Evolutionary conservation across 495 filamentous ascomycete species (phyloP), one percentile per base, ranked within the genome.

Genomic region (Bacidia gigantensis): DNA sequence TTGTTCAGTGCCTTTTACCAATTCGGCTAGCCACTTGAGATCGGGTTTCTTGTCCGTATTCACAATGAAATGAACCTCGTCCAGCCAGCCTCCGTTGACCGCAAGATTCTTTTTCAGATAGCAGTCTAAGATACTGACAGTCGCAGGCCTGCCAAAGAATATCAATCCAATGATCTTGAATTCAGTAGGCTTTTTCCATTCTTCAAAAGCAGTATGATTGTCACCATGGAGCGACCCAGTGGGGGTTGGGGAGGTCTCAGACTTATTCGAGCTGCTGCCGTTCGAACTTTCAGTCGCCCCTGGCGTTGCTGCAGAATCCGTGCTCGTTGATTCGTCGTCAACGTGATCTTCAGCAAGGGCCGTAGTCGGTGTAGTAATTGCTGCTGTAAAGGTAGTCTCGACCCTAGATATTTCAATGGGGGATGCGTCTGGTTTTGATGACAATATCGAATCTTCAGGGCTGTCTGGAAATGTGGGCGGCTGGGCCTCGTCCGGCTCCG

Each of bases 71-170:
- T 66, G 62, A 26, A 76, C 66, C 43, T 74, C 68, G 51, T 75
- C 70, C 11, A 76, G 61, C 52, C 65, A 68, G 21, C 72, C 72
- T 18, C 72, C 72, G 49, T 72, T 74, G 0, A 51, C 55, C 29
- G 63, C 70, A 1, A 76, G 64, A 49, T 76, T 75, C 45, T 63
- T 63, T 53, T 67, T 65, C 7, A 74, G 57, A 54, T 75, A 75
- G 58, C 72, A 74, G 53, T 75, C 70, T 12, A 75, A 59, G 26
- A 75, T 65, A 3, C 51, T 52, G 11, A 60, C 35, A 2, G 41
- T 46, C 17, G 39, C 40, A 7, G 48, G 56, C 26, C 58, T 40
- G 14, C 58, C 56, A 21, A 58, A 60, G 56, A 75, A 75, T 17
- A 75, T 57, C 39, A 75, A 50, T 7, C 66, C 72, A 49, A 74